These are phyloP conservation scores for Blastocystis sp. DNA, from an alignment of 352 stramenopile genomes.

Conservation along the genomic window DNA sequence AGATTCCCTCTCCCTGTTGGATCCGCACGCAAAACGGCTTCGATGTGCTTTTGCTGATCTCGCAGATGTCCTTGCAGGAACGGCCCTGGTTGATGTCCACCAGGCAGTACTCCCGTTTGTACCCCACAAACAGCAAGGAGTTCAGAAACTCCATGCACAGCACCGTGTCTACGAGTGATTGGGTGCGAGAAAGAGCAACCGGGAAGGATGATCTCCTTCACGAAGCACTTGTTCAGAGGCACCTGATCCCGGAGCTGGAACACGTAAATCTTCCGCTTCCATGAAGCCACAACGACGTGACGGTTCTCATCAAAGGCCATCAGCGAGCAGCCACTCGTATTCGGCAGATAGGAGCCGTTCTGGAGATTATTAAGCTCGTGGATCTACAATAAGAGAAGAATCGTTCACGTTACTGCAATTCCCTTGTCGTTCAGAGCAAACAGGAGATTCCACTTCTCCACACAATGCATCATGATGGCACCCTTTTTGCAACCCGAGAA, in stretches of 20 bases:
- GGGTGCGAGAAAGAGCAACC: neutral
- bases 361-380: neutral
- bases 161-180: conserved; percentile 4
- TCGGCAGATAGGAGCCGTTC: neutral
- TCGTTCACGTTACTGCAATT: neutral
- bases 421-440: conserved; percentile 26
- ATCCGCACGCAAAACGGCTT: conserved; percentile 4
- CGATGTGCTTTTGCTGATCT: conserved; percentile 6
- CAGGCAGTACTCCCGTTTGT: neutral
- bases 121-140: conserved; percentile 21
- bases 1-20: neutral
- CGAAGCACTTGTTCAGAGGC: neutral
- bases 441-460: conserved; percentile 38
- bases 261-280: neutral
- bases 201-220: conserved; percentile 25
- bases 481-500: conserved; percentile 26
- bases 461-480: conserved; percentile 27
- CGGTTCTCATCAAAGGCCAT: conserved; percentile 24
- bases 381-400: neutral
- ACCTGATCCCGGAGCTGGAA: neutral
- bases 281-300: conserved; percentile 1
- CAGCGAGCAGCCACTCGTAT: neutral
- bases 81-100: conserved; percentile 40
- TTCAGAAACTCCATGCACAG: conserved; percentile 21
- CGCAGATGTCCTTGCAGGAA: conserved; percentile 21